phyloP scores from a whole-genome alignment of 768 basidiomycete genomes.

The Hypholoma sublateritium region DNA sequence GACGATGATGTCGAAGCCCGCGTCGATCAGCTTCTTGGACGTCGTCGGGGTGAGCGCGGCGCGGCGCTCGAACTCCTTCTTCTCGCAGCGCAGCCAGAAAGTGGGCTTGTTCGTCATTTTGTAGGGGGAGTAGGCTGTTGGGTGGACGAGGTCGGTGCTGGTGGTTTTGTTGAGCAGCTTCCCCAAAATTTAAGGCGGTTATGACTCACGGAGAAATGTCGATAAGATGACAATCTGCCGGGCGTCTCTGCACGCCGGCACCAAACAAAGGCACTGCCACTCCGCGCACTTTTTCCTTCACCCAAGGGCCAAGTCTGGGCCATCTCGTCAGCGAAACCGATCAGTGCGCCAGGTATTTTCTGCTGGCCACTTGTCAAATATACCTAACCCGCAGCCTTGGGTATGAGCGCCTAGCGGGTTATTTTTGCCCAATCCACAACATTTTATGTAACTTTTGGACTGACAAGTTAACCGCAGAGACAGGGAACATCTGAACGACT shows the following conservation, averaged over 20 bases:
- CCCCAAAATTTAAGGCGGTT: background rate
- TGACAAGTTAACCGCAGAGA: no score
- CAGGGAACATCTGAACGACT: no score
- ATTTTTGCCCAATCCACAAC: background rate
- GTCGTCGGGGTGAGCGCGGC: constrained; percentile 92
- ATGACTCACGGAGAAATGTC: constrained; percentile 5
- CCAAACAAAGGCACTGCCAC: constrained; percentile 18
- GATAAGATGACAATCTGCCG: constrained; percentile 12
- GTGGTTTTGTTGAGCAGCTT: background rate
- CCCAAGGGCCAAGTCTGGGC: background rate
- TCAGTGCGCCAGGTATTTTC: background rate
- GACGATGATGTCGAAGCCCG: constrained; percentile 87
- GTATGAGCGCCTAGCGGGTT: background rate
- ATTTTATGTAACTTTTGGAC: background rate
- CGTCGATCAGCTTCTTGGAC: constrained; percentile 82
- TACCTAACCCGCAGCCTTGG: no score
- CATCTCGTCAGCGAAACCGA: background rate
- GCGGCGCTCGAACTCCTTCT: constrained; percentile 91
- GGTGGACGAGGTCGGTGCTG: background rate
- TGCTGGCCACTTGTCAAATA: no score
- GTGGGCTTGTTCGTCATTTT: constrained; percentile 46
- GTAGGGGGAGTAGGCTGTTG: background rate
- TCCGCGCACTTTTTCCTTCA: background rate
- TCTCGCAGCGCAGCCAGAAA: constrained; percentile 97
- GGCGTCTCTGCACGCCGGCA: background rate